A percentile compares a stretch with the other conserved stretches of the same genome.
Evolutionary conservation across 2,329 filamentous ascomycete genomes (phyloP).

Genomic region (Calonectria pteridis): DNA sequence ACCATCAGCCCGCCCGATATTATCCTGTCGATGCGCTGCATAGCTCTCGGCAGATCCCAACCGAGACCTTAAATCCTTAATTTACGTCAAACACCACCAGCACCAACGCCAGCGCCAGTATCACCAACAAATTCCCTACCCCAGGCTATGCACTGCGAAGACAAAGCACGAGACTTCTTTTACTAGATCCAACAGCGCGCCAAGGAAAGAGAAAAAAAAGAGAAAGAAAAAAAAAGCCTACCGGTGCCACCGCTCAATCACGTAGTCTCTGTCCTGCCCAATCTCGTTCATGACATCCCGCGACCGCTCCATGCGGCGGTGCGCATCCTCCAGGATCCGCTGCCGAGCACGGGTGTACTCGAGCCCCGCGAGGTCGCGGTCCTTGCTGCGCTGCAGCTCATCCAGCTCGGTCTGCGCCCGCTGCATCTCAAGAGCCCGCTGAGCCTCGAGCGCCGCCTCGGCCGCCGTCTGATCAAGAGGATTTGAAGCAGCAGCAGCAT

Average conservation of each 20-base stretch:
- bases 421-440: slow-evolving; percentile 1
- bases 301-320: neutral
- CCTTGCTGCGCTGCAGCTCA: slow-evolving; percentile 1
- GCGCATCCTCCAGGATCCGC: neutral
- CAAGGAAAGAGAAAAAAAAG: too few species aligned
- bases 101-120: neutral
- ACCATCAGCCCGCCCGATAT: neutral
- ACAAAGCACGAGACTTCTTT: neutral
- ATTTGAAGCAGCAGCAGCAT: too few species aligned
- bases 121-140: neutral
- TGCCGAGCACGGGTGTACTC: slow-evolving; percentile 10
- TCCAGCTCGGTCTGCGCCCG: slow-evolving; percentile 14
- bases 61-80: neutral
- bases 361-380: neutral
- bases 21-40: neutral
- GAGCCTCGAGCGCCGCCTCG: neutral
- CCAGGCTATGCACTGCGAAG: neutral
- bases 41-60: neutral
- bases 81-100: neutral
- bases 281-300: neutral
- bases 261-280: slow-evolving; percentile 7
- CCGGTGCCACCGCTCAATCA: slow-evolving; percentile 8
- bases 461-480: neutral
- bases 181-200: neutral
- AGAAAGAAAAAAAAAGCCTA: too few species aligned